phyloP scores from a whole-genome alignment of 148 eudicot genomes.

The Chenopodium suecicum region DNA sequence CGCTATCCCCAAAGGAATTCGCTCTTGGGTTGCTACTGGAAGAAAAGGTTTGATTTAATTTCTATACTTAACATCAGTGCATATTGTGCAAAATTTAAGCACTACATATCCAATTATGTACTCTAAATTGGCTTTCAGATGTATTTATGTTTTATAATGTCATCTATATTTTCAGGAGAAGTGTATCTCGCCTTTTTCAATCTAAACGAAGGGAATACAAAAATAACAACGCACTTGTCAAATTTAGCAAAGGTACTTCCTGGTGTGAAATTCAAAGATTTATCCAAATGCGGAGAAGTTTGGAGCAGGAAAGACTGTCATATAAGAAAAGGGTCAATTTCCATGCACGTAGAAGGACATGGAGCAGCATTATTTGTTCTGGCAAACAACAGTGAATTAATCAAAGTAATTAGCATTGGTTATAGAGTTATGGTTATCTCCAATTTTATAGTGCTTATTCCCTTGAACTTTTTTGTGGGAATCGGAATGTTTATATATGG shows the following conservation, averaged over 20 bases:
- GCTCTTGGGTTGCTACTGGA: slow-evolving; percentile 89
- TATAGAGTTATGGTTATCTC: neutral
- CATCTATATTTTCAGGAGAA: slow-evolving; percentile 48
- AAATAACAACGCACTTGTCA: slow-evolving; percentile 47
- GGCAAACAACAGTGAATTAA: slow-evolving; percentile 14
- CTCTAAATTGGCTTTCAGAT: neutral
- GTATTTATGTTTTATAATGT: neutral
- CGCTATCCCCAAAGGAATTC: slow-evolving; percentile 43
- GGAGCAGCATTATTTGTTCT: slow-evolving; percentile 64
- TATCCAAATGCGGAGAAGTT: slow-evolving; percentile 59
- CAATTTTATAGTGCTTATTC: neutral
- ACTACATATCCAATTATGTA: neutral
- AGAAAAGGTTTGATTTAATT: slow-evolving; percentile 51
- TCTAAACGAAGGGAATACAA: slow-evolving; percentile 40
- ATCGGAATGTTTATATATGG: neutral
- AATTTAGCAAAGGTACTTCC: slow-evolving; percentile 54
- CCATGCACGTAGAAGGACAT: slow-evolving; percentile 56
- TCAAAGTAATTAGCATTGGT: neutral
- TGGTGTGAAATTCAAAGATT: slow-evolving; percentile 20
- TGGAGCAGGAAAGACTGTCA: slow-evolving; percentile 59
- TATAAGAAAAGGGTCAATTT: slow-evolving; percentile 37
- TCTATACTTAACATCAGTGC: too few species aligned
- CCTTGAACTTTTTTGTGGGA: neutral
- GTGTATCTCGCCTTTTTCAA: slow-evolving; percentile 82
- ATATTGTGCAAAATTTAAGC: neutral